Conservation (phyloP, 2,329 filamentous ascomycete species). For the Sarocladiaceae sp. region DNA sequence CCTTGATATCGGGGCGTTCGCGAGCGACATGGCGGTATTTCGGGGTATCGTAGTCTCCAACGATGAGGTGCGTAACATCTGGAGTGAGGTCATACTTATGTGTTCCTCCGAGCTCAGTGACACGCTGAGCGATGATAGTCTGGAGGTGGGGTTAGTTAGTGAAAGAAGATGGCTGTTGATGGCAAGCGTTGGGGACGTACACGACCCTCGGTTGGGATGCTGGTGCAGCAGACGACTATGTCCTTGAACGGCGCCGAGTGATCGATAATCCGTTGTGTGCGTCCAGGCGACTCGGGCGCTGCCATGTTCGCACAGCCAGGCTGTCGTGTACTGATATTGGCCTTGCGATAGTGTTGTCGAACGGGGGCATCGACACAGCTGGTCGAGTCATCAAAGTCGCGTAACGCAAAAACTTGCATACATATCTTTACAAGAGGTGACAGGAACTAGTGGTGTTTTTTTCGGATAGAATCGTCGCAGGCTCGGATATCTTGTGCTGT, state of each 20-base stretch:
- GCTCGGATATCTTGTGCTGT: constrained; percentile 1
- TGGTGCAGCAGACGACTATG: constrained; percentile 81
- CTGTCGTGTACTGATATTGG: neutral
- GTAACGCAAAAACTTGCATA: too few relatives aligned
- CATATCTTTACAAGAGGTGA: too few relatives aligned
- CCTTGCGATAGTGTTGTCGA: neutral
- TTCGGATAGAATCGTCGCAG: too few relatives aligned
- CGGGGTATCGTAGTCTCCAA: constrained; percentile 80
- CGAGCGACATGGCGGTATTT: constrained; percentile 96
- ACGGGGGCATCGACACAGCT: too few relatives aligned
- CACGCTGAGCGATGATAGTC: constrained; percentile 55
- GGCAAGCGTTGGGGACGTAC: constrained; percentile 38
- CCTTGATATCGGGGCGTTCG: constrained; percentile 77
- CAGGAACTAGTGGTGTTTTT: too few relatives aligned
- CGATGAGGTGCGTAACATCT: constrained; percentile 89
- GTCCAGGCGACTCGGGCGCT: neutral
- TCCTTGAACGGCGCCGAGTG: constrained; percentile 60
- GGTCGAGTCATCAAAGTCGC: neutral
- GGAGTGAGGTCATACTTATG: constrained; percentile 92
- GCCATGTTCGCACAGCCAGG: constrained; percentile 1
- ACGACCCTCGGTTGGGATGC: constrained; percentile 70
- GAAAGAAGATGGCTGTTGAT: neutral
- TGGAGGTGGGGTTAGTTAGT: too few relatives aligned
- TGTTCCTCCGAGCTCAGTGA: constrained; percentile 74
- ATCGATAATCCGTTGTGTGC: constrained; percentile 34